Evolutionary conservation across 2,329 filamentous ascomycete species (phyloP), one percentile per base, ranked within the genome.

Genomic region (Penicillium sp.): DNA sequence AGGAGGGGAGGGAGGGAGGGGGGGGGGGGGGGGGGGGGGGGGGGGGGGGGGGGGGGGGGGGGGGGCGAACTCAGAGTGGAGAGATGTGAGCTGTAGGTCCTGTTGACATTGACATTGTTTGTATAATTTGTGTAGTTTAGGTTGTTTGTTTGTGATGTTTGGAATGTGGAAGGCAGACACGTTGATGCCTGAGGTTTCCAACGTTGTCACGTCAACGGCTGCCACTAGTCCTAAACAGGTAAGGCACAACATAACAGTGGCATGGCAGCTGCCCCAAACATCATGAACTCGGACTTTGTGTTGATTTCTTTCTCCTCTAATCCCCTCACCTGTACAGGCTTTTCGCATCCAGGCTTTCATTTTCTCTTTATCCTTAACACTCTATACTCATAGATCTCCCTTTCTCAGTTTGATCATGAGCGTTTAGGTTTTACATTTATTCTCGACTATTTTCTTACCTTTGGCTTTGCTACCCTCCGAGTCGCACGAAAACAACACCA

Each of bases 221-320:
- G 1, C 39, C 66, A 56, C 73, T 76, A 75, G 64, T 53, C 73
- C 67, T 39, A 47, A 68, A 63, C 27, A 38, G 68, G 62, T 1
- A 38, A 50, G 69, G 60, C 69, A 75, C 65, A 76, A 75, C 74
- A 76, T 70, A 74, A 74, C 73, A 75, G 69, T 67, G 69, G 68
- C 68, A 70, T 71, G 68, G 65, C 66, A 68, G 63, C 65, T 70
- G 67, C 66, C 66, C 65, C 62, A 72, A 72, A 64, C 65, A 62
- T 67, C 65, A 66, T 66, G 63, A 66, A 66, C 68, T 70, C 57
- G 59, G 60, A 44, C 55, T 61, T 62, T 55, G 62, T 58, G 40
- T 57, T 60, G 48, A 64, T 61, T 58, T 59, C 53, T 55, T 63
- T 63, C 57, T 52, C 53, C 62, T 61, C 61, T 54, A 57, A 55